Percentiles rank a stretch among this genome's conserved stretches.
Conservation (phyloP, 495 filamentous ascomycete genomes). For the Cercophora newfieldiana region DNA sequence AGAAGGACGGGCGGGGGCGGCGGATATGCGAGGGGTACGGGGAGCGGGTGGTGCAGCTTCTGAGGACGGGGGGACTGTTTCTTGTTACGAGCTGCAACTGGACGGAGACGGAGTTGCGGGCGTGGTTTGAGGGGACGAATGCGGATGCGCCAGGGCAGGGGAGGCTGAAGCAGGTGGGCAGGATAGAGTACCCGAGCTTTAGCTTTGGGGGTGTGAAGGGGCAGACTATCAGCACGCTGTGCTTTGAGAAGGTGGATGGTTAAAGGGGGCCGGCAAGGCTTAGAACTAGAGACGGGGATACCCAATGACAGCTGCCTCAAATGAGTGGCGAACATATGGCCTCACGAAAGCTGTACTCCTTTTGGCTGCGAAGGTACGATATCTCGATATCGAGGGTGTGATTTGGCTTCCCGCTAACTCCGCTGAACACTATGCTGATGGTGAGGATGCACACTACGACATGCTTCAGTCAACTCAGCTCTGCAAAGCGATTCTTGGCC, state of each 20-base stretch:
- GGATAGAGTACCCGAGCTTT: constrained; percentile 79
- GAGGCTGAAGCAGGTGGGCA: constrained; percentile 52
- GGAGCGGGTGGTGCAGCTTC: constrained; percentile 59
- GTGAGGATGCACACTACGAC: neutral
- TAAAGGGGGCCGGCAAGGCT: neutral
- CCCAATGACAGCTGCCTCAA: neutral
- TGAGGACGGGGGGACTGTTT: constrained; percentile 70
- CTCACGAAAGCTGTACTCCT: neutral
- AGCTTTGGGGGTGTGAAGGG: constrained; percentile 85
- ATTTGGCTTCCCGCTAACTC: too few relatives aligned
- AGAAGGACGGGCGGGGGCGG: constrained; percentile 52
- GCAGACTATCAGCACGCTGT: constrained; percentile 79
- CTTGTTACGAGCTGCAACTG: constrained; percentile 96
- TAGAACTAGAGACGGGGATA: neutral
- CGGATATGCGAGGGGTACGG: constrained; percentile 74
- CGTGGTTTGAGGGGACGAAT: constrained; percentile 62
- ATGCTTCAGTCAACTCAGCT: neutral
- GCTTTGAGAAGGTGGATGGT: constrained; percentile 56
- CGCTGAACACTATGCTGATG: too few relatives aligned
- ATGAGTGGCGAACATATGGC: neutral
- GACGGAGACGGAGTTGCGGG: constrained; percentile 82
- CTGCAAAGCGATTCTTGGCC: neutral
- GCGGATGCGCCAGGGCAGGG: constrained; percentile 16
- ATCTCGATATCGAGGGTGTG: too few relatives aligned
- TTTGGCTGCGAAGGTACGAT: too few relatives aligned